These are phyloP conservation scores for Wickerhamiella vanderwaltii DNA, from an alignment of 805 yeast genomes.

Conservation along the genomic window DNA sequence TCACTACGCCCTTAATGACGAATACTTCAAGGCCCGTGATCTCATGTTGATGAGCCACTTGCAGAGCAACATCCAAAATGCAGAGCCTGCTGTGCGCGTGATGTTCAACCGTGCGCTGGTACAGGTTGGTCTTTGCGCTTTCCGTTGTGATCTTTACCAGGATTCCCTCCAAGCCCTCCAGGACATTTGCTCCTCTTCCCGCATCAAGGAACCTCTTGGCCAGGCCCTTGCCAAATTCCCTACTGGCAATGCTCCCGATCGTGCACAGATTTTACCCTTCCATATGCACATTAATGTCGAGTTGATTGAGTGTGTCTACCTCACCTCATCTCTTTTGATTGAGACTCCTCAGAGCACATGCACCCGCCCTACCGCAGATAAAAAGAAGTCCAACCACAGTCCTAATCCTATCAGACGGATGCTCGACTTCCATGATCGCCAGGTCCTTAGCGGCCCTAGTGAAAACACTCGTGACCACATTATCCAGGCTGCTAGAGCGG, in stretches of 20 bases:
- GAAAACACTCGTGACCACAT: slow-evolving; percentile 91
- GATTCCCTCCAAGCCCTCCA: slow-evolving; percentile 80
- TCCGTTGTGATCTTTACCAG: slow-evolving; percentile 72
- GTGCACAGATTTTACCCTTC: slow-evolving; percentile 82
- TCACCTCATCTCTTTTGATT: slow-evolving; percentile 76
- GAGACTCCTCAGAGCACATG: slow-evolving; percentile 89
- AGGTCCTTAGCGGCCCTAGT: slow-evolving; percentile 93
- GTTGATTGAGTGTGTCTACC: slow-evolving; percentile 83
- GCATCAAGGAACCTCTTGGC: slow-evolving; percentile 85
- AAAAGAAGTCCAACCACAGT: slow-evolving; percentile 51
- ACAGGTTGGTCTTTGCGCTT: slow-evolving; percentile 91
- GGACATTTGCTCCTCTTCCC: slow-evolving; percentile 75
- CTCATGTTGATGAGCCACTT: slow-evolving; percentile 77
- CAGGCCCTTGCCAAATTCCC: slow-evolving; percentile 70
- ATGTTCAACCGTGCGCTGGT: slow-evolving; percentile 90
- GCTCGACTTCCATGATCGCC: slow-evolving; percentile 86
- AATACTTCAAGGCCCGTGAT: slow-evolving; percentile 75
- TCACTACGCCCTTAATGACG: slow-evolving; percentile 80
- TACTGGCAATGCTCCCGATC: slow-evolving; percentile 32
- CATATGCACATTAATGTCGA: slow-evolving; percentile 97
- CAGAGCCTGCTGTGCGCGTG: slow-evolving; percentile 80
- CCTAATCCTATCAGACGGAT: slow-evolving; percentile 82
- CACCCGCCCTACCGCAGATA: slow-evolving; percentile 29
- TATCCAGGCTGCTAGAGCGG: slow-evolving; percentile 79
- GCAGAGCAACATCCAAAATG: slow-evolving; percentile 68